A percentile compares a stretch with the other conserved stretches of the same genome.
Conservation (phyloP, 2,329 filamentous ascomycete species). For the Verticillium longisporum region DNA sequence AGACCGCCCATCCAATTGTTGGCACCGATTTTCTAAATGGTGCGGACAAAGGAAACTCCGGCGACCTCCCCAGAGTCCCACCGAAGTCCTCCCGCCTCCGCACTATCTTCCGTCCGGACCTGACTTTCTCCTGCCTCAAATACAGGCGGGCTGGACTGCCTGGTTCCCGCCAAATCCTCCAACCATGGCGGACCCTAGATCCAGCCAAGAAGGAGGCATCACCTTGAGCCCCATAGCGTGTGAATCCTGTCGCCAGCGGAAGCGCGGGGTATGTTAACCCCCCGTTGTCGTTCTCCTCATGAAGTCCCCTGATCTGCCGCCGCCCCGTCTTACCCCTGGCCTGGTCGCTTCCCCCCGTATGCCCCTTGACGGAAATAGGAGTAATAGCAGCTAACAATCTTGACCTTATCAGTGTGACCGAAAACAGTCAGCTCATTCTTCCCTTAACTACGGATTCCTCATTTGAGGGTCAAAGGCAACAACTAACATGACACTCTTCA, state of each 20-base stretch:
- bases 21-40: neutral
- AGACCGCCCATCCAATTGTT: neutral
- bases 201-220: neutral
- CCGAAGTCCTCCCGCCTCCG: neutral
- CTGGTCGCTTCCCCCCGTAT: too few species aligned
- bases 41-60: conserved; percentile 21
- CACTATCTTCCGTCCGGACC: neutral
- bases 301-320: too few species aligned
- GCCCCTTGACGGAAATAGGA: too few species aligned
- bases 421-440: conserved; percentile 3
- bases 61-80: neutral
- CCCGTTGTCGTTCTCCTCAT: neutral
- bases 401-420: conserved; percentile 6
- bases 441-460: too few species aligned
- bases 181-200: neutral
- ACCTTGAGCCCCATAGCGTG: conserved; percentile 22
- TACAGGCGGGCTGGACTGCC: neutral
- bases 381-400: neutral
- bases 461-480: too few species aligned
- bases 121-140: neutral
- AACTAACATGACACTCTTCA: too few species aligned
- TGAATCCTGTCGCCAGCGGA: conserved; percentile 23
- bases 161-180: neutral
- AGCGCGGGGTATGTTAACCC: conserved; percentile 19
- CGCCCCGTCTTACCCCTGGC: too few species aligned